Conservation (phyloP, 768 basidiomycete genomes). For the Kwoniella dejecticola region DNA sequence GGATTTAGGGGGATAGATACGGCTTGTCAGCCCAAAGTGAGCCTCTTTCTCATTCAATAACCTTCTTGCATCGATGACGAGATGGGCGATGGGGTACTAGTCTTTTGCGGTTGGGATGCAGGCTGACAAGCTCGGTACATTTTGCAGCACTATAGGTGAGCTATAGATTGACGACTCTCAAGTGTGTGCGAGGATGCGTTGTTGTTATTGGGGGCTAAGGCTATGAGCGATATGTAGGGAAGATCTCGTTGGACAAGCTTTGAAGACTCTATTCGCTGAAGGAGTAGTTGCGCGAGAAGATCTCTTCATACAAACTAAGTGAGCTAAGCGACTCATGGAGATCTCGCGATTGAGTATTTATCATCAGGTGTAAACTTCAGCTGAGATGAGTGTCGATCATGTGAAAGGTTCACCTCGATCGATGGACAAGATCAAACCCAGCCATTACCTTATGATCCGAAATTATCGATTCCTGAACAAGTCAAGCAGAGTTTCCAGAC, state of each 20-base stretch:
- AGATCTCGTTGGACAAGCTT: conserved; percentile 76
- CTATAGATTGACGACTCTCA: too few species aligned
- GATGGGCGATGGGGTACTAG: too few species aligned
- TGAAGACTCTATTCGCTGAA: conserved; percentile 63
- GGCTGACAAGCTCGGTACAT: too few species aligned
- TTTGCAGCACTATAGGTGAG: conserved; percentile 42
- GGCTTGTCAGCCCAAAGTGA: conserved; percentile 60
- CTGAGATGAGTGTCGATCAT: background rate
- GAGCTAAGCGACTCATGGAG: conserved; percentile 1
- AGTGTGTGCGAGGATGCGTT: too few species aligned
- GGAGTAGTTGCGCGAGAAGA: conserved; percentile 67
- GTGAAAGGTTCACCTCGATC: conserved; percentile 69
- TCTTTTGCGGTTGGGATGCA: too few species aligned
- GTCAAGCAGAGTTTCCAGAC: conserved; percentile 65
- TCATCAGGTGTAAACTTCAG: too few species aligned
- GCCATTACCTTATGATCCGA: conserved; percentile 73
- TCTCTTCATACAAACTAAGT: conserved; percentile 81
- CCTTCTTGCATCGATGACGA: too few species aligned
- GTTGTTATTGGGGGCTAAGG: background rate
- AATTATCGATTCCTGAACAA: conserved; percentile 63
- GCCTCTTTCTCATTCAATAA: background rate
- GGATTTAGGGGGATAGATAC: conserved; percentile 84
- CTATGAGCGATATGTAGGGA: conserved; percentile 60
- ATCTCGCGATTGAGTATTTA: background rate
- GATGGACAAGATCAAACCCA: conserved; percentile 70